Conservation (phyloP, 2,329 filamentous ascomycete species). For the Metarhizium album region DNA sequence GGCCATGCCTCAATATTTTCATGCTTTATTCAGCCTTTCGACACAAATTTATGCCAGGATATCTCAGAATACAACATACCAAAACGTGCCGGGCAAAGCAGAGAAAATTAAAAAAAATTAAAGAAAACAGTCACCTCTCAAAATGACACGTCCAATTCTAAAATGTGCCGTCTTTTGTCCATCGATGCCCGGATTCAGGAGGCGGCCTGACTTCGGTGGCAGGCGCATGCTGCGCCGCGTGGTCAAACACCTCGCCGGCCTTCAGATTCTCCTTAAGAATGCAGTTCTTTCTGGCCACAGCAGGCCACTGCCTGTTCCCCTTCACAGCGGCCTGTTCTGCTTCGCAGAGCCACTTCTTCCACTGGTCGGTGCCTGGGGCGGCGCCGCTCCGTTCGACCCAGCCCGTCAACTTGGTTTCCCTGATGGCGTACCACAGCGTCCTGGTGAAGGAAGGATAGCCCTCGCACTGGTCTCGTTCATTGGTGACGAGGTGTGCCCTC, state of each 20-base stretch:
- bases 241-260: constrained; percentile 12
- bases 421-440: constrained; percentile 48
- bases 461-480: constrained; percentile 24
- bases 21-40: neutral
- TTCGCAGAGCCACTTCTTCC: constrained; percentile 42
- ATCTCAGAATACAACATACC: neutral
- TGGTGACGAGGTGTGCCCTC: constrained; percentile 22
- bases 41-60: neutral
- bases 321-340: constrained; percentile 29
- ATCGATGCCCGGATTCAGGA: constrained; percentile 8
- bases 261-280: constrained; percentile 29
- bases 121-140: neutral
- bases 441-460: constrained; percentile 39
- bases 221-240: constrained; percentile 20
- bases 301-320: constrained; percentile 28
- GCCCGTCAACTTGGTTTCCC: constrained; percentile 37
- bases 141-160: too few species aligned
- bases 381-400: constrained; percentile 44
- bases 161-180: constrained; percentile 16
- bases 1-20: neutral
- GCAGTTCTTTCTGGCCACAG: constrained; percentile 37
- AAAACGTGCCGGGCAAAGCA: neutral
- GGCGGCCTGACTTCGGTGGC: constrained; percentile 15
- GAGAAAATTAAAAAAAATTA: neutral
- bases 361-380: constrained; percentile 39